phyloP scores from a whole-genome alignment of 2,329 filamentous ascomycete genomes.

The Scortechinia acanthostroma region DNA sequence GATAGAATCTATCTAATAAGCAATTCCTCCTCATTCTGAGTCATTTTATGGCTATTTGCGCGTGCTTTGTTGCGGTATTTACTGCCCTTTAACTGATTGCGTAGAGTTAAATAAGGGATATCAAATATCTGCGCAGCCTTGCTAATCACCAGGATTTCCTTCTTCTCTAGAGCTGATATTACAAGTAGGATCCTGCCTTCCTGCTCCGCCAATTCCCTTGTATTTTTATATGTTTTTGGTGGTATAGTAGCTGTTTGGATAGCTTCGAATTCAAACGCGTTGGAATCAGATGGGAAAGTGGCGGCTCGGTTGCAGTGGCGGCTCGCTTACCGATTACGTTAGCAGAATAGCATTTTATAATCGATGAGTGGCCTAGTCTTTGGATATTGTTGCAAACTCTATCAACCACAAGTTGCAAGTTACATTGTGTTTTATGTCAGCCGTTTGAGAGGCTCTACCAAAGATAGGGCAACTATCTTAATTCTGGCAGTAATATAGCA shows the following conservation, averaged over 20 bases:
- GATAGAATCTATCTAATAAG: background rate
- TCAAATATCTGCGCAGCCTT: no score
- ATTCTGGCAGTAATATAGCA: no score
- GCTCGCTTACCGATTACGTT: background rate
- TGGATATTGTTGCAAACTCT: no score
- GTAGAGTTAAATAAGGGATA: background rate
- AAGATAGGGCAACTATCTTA: no score
- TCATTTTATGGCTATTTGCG: background rate
- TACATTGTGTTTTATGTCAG: no score
- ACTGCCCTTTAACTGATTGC: background rate
- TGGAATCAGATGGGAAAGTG: no score
- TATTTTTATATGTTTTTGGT: background rate
- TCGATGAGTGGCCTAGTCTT: no score
- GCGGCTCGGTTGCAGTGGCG: background rate
- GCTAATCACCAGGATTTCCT: background rate
- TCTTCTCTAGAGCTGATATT: background rate
- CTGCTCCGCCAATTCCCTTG: background rate
- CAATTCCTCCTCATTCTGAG: background rate
- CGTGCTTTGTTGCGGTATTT: background rate
- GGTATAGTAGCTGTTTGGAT: background rate
- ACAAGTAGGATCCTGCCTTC: background rate
- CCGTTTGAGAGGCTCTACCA: no score
- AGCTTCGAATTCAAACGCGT: background rate
- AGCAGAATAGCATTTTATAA: no score
- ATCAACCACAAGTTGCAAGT: no score